These are phyloP conservation scores for Manihot esculenta DNA, from an alignment of 441 rosid species.

Conservation along the genomic window DNA sequence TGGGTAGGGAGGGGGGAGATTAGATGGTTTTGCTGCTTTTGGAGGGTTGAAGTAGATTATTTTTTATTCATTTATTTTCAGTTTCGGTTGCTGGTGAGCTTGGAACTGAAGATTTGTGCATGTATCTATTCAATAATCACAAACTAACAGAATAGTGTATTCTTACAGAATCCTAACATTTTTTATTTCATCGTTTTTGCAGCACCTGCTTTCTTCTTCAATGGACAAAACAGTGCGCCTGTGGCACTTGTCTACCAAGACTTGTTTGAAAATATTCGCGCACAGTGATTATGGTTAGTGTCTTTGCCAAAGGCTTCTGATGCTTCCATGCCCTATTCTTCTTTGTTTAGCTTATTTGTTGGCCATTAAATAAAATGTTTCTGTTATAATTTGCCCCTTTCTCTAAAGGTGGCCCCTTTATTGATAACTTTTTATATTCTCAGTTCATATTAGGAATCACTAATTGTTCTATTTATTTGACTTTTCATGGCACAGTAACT, in stretches of 20 bases:
- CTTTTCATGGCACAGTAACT: slow-evolving; percentile 63
- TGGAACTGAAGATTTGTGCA: no score
- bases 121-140: no score
- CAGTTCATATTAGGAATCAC: slow-evolving; percentile 1
- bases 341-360: neutral
- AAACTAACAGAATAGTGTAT: no score
- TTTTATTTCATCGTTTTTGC: slow-evolving; percentile 14
- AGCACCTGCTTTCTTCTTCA: slow-evolving; percentile 61
- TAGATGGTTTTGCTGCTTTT: no score
- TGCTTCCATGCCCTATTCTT: neutral
- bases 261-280: slow-evolving; percentile 54
- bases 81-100: no score
- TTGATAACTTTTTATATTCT: neutral
- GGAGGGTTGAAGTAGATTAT: no score
- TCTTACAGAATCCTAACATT: neutral
- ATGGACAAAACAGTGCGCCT: slow-evolving; percentile 66
- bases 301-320: slow-evolving; percentile 16
- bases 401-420: neutral
- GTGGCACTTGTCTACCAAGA: slow-evolving; percentile 58
- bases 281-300: slow-evolving; percentile 72
- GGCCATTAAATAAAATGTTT: slow-evolving; percentile 4
- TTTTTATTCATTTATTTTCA: no score
- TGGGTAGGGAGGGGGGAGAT: no score
- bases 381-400: neutral
- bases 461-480: slow-evolving; percentile 26